These are phyloP conservation scores for Aquilaria sinensis DNA, from an alignment of 345 rosid genomes.

Conservation along the genomic window DNA sequence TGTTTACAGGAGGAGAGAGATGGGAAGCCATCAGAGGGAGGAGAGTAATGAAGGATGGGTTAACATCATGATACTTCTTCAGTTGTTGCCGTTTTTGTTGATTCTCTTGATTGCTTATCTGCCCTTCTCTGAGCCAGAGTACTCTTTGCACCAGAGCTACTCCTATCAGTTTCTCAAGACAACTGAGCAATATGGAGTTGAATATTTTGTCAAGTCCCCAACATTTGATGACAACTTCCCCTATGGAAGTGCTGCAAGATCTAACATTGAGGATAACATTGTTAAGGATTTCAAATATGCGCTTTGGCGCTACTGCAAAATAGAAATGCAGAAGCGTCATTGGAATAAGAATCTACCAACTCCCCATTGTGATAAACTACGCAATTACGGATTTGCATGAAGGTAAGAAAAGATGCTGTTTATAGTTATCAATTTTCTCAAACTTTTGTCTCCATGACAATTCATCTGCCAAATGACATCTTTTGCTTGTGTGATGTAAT, in stretches of 20 bases:
- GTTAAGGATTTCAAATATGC: constrained; percentile 58
- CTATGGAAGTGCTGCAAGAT: constrained; percentile 58
- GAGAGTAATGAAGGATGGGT: constrained; percentile 42
- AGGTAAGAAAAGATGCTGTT: constrained; percentile 26
- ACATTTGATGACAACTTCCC: constrained; percentile 64
- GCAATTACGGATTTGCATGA: constrained; percentile 48
- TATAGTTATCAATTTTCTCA: neutral
- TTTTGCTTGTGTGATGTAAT: too few relatives aligned
- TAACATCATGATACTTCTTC: constrained; percentile 48
- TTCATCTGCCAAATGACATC: too few relatives aligned
- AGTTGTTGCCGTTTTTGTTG: constrained; percentile 66
- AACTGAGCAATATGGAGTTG: constrained; percentile 61
- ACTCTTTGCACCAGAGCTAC: constrained; percentile 55
- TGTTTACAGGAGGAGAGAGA: constrained; percentile 44
- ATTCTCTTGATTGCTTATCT: constrained; percentile 68
- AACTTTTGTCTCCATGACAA: too few relatives aligned
- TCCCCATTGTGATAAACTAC: constrained; percentile 72
- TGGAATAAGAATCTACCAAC: constrained; percentile 78
- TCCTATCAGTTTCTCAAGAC: constrained; percentile 58
- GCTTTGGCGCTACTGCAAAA: constrained; percentile 64
- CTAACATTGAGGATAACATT: constrained; percentile 57
- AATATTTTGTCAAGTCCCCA: constrained; percentile 65
- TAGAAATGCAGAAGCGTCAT: constrained; percentile 66
- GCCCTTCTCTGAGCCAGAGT: constrained; percentile 73
- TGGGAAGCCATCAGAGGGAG: constrained; percentile 33